Percentiles rank a stretch among this genome's conserved stretches.
Conservation (phyloP, 2,329 filamentous ascomycete species). For the Chaetomium olivaceum region DNA sequence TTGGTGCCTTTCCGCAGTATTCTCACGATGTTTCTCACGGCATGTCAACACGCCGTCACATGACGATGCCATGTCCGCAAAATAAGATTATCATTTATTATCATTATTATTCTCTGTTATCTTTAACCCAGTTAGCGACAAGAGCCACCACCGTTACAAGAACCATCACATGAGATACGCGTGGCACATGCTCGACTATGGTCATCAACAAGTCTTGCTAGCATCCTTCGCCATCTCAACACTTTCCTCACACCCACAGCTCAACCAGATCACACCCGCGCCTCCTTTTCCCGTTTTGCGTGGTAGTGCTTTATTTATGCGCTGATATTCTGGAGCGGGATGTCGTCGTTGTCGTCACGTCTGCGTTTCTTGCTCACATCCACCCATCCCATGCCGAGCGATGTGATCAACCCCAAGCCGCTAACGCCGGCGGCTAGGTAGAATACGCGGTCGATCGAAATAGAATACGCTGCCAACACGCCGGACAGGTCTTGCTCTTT, state of each 20-base stretch:
- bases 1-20: too few relatives aligned
- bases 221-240: not conserved
- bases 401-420: constrained; percentile 40
- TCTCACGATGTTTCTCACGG: too few relatives aligned
- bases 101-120: not conserved
- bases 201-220: not conserved
- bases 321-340: not conserved
- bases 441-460: constrained; percentile 42
- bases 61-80: too few relatives aligned
- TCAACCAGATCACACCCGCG: not conserved
- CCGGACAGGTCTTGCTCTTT: constrained; percentile 34
- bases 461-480: constrained; percentile 43
- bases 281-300: not conserved
- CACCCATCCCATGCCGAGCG: constrained; percentile 50
- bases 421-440: constrained; percentile 43
- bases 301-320: not conserved
- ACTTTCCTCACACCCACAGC: not conserved
- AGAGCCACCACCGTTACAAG: not conserved
- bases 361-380: constrained; percentile 43
- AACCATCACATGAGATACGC: not conserved
- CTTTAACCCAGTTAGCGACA: not conserved
- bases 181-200: not conserved
- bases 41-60: too few relatives aligned
- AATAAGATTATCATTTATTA: not conserved
- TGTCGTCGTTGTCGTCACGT: not conserved